phyloP scores from a whole-genome alignment of 2,329 filamentous ascomycete species.

The Leptographium wingfieldii region DNA sequence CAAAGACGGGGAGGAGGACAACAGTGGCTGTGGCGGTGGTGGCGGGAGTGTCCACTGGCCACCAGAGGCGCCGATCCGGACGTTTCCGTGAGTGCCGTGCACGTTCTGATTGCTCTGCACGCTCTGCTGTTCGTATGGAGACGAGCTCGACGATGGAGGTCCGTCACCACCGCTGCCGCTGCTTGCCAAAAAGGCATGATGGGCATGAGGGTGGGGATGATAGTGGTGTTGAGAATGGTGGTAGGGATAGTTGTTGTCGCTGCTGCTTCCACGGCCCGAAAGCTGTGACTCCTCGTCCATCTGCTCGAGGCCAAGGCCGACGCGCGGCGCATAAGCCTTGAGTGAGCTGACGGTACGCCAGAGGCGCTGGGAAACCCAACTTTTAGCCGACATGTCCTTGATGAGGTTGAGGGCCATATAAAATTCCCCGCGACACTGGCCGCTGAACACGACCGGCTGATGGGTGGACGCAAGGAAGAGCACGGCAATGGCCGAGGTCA shows the following conservation, averaged over 20 bases:
- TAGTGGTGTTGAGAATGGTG: neutral
- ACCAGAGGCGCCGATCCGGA: neutral
- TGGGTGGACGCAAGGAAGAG: constrained; percentile 67
- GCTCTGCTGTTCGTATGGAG: neutral
- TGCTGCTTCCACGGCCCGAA: constrained; percentile 19
- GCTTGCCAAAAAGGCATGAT: neutral
- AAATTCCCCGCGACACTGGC: constrained; percentile 59
- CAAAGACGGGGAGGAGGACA: neutral
- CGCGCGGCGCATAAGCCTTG: constrained; percentile 57
- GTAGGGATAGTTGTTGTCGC: neutral
- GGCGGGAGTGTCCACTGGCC: neutral
- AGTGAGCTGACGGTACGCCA: constrained; percentile 62
- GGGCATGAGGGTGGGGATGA: neutral
- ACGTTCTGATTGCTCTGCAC: too few relatives aligned
- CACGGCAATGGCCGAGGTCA: constrained; percentile 61
- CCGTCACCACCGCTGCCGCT: neutral
- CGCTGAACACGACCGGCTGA: constrained; percentile 58
- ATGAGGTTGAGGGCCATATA: constrained; percentile 67
- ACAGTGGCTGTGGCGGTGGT: neutral
- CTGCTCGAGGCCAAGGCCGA: constrained; percentile 47
- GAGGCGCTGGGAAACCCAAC: constrained; percentile 57
- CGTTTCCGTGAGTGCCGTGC: neutral
- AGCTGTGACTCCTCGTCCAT: constrained; percentile 35
- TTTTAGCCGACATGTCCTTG: constrained; percentile 57
- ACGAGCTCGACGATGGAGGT: neutral